phyloP scores from a whole-genome alignment of 2,329 filamentous ascomycete genomes.

The Aureobasidium namibiae region DNA sequence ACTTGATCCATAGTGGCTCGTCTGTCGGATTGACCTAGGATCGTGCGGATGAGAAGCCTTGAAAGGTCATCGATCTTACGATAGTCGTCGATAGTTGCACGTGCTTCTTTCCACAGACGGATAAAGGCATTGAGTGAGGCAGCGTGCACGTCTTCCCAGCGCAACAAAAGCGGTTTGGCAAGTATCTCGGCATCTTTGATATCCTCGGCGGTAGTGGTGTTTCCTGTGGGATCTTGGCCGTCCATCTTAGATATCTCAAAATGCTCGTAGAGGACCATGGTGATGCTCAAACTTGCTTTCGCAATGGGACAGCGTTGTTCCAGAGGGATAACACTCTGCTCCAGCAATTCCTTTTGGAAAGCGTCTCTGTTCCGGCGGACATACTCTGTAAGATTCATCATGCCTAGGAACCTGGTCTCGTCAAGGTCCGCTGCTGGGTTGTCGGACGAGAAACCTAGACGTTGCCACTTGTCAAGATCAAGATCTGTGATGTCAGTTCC shows the following conservation, averaged over 20 bases:
- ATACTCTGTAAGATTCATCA: constrained; percentile 96
- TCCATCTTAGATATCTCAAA: constrained; percentile 67
- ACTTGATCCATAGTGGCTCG: constrained; percentile 79
- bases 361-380: constrained; percentile 85
- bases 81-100: constrained; percentile 78
- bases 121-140: constrained; percentile 82
- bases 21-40: constrained; percentile 72
- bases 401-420: constrained; percentile 76
- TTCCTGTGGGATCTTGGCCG: constrained; percentile 48
- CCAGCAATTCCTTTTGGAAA: constrained; percentile 83
- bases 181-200: constrained; percentile 52
- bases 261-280: constrained; percentile 83
- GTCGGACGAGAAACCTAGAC: constrained; percentile 85
- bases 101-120: constrained; percentile 84
- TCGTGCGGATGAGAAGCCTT: constrained; percentile 80
- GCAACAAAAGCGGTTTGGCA: constrained; percentile 78
- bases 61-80: constrained; percentile 88
- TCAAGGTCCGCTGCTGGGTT: constrained; percentile 81
- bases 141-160: constrained; percentile 87
- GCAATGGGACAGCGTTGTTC: constrained; percentile 78
- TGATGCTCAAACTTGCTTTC: constrained; percentile 76
- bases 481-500: constrained; percentile 45
- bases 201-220: constrained; percentile 39
- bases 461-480: constrained; percentile 85
- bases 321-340: constrained; percentile 68